A percentile compares a stretch with the other conserved stretches of the same genome.
phyloP scores from a whole-genome alignment of 805 yeast genomes.

The Spathaspora boniae region DNA sequence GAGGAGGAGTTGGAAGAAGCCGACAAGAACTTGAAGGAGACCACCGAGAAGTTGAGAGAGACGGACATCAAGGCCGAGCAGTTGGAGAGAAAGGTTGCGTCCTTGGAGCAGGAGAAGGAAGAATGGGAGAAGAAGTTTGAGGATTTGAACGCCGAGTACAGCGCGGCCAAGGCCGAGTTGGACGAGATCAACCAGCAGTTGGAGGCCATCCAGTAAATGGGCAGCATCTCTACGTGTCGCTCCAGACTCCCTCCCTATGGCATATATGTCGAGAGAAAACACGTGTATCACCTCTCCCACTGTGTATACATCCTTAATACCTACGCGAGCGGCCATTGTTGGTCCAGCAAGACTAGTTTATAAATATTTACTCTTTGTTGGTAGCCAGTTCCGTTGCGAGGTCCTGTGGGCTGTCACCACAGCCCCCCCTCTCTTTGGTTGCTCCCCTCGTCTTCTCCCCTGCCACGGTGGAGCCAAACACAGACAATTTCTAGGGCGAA shows the following conservation, averaged over 20 bases:
- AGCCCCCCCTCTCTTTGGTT: too few relatives aligned
- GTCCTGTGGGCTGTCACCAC: too few relatives aligned
- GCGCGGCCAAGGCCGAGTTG: conserved; percentile 84
- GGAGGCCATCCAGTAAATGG: conserved; percentile 55
- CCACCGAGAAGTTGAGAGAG: conserved; percentile 91
- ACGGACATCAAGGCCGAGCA: conserved; percentile 95
- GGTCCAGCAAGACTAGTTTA: too few relatives aligned
- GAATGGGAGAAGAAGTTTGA: conserved; percentile 88
- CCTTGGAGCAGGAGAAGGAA: conserved; percentile 89
- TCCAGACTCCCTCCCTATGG: not conserved
- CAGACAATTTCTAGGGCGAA: too few relatives aligned
- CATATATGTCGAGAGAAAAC: too few relatives aligned
- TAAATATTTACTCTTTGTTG: too few relatives aligned
- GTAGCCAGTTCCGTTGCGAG: too few relatives aligned
- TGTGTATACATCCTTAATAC: too few relatives aligned
- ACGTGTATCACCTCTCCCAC: too few relatives aligned
- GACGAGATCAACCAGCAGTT: conserved; percentile 96
- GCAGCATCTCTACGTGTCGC: not conserved
- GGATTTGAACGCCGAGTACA: conserved; percentile 78
- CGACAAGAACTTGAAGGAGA: conserved; percentile 86
- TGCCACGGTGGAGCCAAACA: too few relatives aligned
- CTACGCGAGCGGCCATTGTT: too few relatives aligned
- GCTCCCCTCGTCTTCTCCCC: too few relatives aligned
- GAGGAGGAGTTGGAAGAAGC: conserved; percentile 91
- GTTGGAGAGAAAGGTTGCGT: conserved; percentile 88